These are phyloP conservation scores for Ophiostoma piceae DNA, from an alignment of 2,329 filamentous ascomycete species.

Conservation along the genomic window DNA sequence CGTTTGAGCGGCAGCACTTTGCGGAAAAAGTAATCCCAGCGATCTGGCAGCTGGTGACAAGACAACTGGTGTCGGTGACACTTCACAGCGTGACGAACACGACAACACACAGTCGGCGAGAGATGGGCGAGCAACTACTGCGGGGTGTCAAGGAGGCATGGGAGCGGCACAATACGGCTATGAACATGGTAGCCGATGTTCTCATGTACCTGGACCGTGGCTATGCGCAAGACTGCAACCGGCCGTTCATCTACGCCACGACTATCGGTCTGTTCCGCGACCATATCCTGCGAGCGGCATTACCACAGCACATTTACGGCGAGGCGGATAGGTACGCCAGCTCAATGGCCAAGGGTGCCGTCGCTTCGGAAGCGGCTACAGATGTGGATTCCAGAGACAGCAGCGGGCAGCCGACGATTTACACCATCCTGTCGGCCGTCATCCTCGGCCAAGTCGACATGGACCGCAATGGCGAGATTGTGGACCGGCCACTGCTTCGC, in stretches of 20 bases:
- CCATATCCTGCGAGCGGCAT: constrained; percentile 62
- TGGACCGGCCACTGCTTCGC: constrained; percentile 76
- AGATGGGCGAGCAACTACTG: constrained; percentile 78
- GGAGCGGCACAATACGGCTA: constrained; percentile 84
- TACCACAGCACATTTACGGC: constrained; percentile 23
- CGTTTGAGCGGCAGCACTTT: constrained; percentile 80
- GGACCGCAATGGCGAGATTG: constrained; percentile 84
- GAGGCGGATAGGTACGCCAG: constrained; percentile 13
- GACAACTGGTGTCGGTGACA: constrained; percentile 57
- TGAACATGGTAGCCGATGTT: constrained; percentile 71
- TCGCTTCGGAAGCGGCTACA: not conserved
- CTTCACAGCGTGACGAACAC: constrained; percentile 52
- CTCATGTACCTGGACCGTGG: constrained; percentile 96
- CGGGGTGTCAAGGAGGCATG: constrained; percentile 70
- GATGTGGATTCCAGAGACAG: not conserved
- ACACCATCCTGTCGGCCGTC: constrained; percentile 71
- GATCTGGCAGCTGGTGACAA: constrained; percentile 66
- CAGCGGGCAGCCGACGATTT: constrained; percentile 45
- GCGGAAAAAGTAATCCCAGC: constrained; percentile 63
- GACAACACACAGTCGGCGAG: constrained; percentile 71
- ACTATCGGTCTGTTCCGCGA: constrained; percentile 87
- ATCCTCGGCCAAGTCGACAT: constrained; percentile 87
- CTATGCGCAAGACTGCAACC: constrained; percentile 63
- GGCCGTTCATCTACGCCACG: constrained; percentile 74
- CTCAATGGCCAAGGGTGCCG: not conserved